phyloP scores from a whole-genome alignment of 371 early-diverging fungal genomes.

The Massospora cicadina region DNA sequence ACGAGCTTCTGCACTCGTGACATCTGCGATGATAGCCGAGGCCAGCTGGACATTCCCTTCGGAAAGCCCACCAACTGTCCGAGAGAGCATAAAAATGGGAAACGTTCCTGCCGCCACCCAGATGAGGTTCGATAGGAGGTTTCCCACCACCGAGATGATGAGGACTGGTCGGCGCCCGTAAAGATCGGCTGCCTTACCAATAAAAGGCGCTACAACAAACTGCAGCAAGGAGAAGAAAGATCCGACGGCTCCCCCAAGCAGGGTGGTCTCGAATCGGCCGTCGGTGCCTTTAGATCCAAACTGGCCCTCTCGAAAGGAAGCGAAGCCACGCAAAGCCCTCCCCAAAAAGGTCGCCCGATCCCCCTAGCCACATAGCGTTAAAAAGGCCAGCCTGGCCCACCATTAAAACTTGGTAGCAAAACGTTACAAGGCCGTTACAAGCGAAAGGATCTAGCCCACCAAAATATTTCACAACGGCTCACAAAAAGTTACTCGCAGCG shows the following conservation, averaged over 20 bases:
- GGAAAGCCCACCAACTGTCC: conserved; percentile 80
- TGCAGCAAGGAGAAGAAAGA: conserved; percentile 89
- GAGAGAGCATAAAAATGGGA: conserved; percentile 60
- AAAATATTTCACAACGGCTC: too few species aligned
- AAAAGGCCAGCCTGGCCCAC: conserved; percentile 14
- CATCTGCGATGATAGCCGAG: conserved; percentile 86
- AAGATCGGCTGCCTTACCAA: conserved; percentile 64
- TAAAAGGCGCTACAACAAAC: conserved; percentile 67
- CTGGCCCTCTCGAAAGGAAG: conserved; percentile 14
- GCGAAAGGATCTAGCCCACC: background rate
- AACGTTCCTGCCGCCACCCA: conserved; percentile 82
- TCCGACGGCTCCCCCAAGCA: conserved; percentile 87
- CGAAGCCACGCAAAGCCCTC: conserved; percentile 18
- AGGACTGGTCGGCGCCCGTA: conserved; percentile 74
- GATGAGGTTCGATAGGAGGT: conserved; percentile 58
- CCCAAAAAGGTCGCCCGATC: conserved; percentile 13
- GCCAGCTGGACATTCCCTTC: conserved; percentile 96
- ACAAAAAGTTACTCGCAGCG: too few species aligned
- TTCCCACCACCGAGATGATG: conserved; percentile 80
- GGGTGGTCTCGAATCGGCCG: conserved; percentile 52
- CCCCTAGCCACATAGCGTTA: background rate
- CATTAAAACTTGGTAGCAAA: background rate
- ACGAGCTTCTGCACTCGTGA: conserved; percentile 58
- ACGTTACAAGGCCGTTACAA: background rate
- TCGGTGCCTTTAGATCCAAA: background rate